Conservation (phyloP, 208 protist genomes). For the Trypanosoma mega region DNA sequence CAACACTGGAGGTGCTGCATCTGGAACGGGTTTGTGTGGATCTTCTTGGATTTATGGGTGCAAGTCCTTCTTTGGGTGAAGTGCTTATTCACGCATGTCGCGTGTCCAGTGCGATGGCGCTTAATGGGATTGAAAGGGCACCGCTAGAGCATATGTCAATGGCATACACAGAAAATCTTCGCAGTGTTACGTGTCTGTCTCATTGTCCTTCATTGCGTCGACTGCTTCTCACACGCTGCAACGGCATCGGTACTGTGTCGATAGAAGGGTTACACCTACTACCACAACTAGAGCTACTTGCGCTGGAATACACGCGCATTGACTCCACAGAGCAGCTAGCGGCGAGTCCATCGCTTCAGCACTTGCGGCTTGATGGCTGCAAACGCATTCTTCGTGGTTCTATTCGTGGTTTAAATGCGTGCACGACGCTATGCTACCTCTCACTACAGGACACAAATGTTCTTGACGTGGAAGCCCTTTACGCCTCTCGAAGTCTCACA, state of each 20-base stretch:
- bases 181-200: conserved; percentile 36
- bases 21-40: conserved; percentile 43
- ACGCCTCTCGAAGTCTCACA: conserved; percentile 32
- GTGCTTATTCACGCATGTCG: conserved; percentile 56
- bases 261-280: conserved; percentile 40
- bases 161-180: conserved; percentile 44
- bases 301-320: conserved; percentile 65
- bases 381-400: conserved; percentile 59
- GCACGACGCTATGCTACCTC: conserved; percentile 38
- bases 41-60: conserved; percentile 40
- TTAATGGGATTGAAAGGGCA: conserved; percentile 42
- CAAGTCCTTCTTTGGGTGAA: conserved; percentile 34
- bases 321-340: conserved; percentile 37
- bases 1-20: conserved; percentile 54
- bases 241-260: conserved; percentile 41
- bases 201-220: conserved; percentile 36
- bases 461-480: conserved; percentile 47
- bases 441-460: conserved; percentile 62
- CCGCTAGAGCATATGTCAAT: conserved; percentile 53
- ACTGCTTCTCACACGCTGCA: conserved; percentile 53
- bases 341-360: conserved; percentile 25
- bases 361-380: conserved; percentile 49
- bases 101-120: conserved; percentile 23
- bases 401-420: conserved; percentile 45
- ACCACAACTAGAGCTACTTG: conserved; percentile 39